Percentiles rank a stretch among this genome's conserved stretches.
Conservation (phyloP, 179 eudicot genomes). For the Patellifolia procumbens region DNA sequence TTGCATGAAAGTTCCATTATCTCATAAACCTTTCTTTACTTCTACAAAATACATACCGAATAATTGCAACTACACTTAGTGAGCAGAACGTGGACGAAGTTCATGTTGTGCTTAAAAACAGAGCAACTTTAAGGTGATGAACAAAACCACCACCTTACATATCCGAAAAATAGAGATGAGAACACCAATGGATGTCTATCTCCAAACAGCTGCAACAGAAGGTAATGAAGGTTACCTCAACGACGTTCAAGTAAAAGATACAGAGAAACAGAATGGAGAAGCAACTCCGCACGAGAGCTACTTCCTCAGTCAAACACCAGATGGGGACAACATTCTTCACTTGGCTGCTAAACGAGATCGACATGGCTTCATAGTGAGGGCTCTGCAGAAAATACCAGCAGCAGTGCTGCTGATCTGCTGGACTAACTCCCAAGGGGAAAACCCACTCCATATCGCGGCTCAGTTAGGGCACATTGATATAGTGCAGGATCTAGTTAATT, state of each 20-base stretch:
- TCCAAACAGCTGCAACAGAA: slow-evolving; percentile 37
- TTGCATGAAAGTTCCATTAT: slow-evolving; percentile 28
- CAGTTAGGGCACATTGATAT: slow-evolving; percentile 33
- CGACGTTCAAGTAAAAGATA: slow-evolving; percentile 6
- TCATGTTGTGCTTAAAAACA: slow-evolving; percentile 17
- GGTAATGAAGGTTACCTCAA: slow-evolving; percentile 36
- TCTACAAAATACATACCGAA: neutral
- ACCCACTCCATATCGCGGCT: slow-evolving; percentile 44
- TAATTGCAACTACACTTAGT: slow-evolving; percentile 16
- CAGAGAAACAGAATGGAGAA: slow-evolving; percentile 18
- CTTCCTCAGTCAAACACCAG: slow-evolving; percentile 32
- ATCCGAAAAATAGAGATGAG: neutral
- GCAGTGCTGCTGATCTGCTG: slow-evolving; percentile 35
- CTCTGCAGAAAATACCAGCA: slow-evolving; percentile 39
- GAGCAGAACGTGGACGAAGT: slow-evolving; percentile 35
- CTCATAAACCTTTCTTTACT: neutral
- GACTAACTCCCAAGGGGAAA: slow-evolving; percentile 38
- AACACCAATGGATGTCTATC: slow-evolving; percentile 31
- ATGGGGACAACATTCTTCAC: slow-evolving; percentile 45
- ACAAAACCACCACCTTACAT: neutral
- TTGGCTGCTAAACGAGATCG: slow-evolving; percentile 38
- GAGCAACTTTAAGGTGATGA: neutral
- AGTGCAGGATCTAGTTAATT: slow-evolving; percentile 28
- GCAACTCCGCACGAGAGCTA: slow-evolving; percentile 26
- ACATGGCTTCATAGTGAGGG: slow-evolving; percentile 32